These are phyloP conservation scores for Chlorella sp. DNA, from an alignment of 139 green algal species.

Conservation along the genomic window DNA sequence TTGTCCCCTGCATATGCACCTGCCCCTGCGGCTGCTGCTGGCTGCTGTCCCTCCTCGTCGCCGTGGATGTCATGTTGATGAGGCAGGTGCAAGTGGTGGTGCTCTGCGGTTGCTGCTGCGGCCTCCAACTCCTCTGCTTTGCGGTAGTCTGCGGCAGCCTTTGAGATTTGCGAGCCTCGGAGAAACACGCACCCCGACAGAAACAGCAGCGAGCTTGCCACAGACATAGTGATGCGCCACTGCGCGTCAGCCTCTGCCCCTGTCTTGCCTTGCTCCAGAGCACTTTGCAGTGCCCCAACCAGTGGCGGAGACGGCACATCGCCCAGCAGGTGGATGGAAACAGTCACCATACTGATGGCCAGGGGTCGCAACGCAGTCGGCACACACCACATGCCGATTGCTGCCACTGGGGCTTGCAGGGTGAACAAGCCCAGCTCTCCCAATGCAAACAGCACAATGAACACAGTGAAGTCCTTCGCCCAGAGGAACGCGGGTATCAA, in stretches of 20 bases:
- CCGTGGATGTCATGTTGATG: no score
- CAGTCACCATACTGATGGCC: conserved; percentile 66
- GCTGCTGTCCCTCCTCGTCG: no score
- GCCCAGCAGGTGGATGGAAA: conserved; percentile 84
- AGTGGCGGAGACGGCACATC: conserved; percentile 90
- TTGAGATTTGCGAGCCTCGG: not conserved
- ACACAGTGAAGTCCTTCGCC: conserved; percentile 36
- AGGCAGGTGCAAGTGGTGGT: no score
- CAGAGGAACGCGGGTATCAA: conserved; percentile 52
- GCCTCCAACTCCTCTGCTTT: no score
- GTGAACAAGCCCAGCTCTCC: conserved; percentile 69
- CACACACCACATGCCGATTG: conserved; percentile 80
- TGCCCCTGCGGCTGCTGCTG: no score
- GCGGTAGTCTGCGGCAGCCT: not conserved
- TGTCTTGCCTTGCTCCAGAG: conserved; percentile 6
- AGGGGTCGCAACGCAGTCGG: conserved; percentile 67
- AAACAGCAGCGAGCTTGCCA: conserved; percentile 4
- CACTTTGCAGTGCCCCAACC: conserved; percentile 66
- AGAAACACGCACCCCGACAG: not conserved
- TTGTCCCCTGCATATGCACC: no score
- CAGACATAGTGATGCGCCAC: conserved; percentile 43
- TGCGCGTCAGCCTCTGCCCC: conserved; percentile 20
- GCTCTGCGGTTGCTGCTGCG: no score
- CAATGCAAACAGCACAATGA: conserved; percentile 54
- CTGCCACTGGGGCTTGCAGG: conserved; percentile 65